These are phyloP conservation scores for Bidens hawaiensis DNA, from an alignment of 140 eudicot species.

Conservation along the genomic window DNA sequence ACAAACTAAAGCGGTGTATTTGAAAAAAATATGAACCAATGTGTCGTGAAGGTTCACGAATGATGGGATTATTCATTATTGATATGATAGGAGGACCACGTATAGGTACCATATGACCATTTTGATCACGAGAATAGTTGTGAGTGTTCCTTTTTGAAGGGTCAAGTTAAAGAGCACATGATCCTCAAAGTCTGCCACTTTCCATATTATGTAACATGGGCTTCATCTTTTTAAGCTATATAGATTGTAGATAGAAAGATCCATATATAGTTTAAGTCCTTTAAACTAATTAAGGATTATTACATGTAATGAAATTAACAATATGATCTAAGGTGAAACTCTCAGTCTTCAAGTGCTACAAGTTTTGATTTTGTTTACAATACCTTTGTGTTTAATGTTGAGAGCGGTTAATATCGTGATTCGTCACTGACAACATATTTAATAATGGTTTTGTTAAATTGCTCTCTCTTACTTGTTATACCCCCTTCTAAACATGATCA, in stretches of 20 bases:
- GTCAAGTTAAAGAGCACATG: slow-evolving; percentile 27
- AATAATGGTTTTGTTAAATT: too few relatives aligned
- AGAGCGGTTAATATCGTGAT: too few relatives aligned
- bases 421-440: too few relatives aligned
- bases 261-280: not conserved
- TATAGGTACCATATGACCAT: slow-evolving; percentile 21
- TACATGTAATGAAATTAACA: too few relatives aligned
- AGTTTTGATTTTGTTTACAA: too few relatives aligned
- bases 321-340: too few relatives aligned
- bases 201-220: not conserved
- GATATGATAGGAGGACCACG: slow-evolving; percentile 24
- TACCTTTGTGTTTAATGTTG: too few relatives aligned
- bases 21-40: too few relatives aligned
- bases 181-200: slow-evolving; percentile 22
- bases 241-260: not conserved
- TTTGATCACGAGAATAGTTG: slow-evolving; percentile 26
- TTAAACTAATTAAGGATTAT: not conserved
- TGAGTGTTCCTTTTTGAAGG: slow-evolving; percentile 4
- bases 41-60: slow-evolving; percentile 9
- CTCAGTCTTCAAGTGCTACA: too few relatives aligned
- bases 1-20: too few relatives aligned
- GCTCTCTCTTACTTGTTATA: too few relatives aligned
- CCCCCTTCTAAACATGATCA: too few relatives aligned
- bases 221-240: not conserved
- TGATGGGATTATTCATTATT: not conserved